Evolutionary conservation across 768 basidiomycete species (phyloP).

Genomic region (Suillus subluteus): DNA sequence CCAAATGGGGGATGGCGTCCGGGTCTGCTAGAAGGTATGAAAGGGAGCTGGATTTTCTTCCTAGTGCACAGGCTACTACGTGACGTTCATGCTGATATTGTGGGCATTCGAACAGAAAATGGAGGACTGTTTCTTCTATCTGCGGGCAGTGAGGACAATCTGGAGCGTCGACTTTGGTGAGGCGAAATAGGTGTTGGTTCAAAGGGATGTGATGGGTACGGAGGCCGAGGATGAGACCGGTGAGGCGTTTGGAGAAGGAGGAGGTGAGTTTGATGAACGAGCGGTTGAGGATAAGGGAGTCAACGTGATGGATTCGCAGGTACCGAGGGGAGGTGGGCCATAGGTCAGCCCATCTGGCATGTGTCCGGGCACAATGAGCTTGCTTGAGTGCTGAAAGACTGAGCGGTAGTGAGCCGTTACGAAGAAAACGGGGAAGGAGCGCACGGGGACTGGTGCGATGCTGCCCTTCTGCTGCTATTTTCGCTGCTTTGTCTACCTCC

Average conservation of each 20-base stretch:
- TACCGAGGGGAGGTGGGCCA: constrained; percentile 9
- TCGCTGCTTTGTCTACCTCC: not conserved
- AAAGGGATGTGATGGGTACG: constrained; percentile 35
- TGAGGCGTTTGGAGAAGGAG: constrained; percentile 16
- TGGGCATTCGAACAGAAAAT: constrained; percentile 29
- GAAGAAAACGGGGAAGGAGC: not conserved
- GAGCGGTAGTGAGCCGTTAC: not conserved
- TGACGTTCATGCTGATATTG: constrained; percentile 13
- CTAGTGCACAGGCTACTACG: not conserved
- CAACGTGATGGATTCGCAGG: not conserved
- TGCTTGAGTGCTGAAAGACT: constrained; percentile 8
- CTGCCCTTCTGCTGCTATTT: not conserved
- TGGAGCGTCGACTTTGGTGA: constrained; percentile 26
- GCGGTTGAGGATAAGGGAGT: not conserved
- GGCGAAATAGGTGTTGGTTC: constrained; percentile 31
- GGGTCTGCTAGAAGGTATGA: constrained; percentile 3
- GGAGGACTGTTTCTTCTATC: not conserved
- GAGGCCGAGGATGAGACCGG: constrained; percentile 35
- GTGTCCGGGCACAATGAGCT: not conserved
- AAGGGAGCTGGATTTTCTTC: no score
- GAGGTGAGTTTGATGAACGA: constrained; percentile 9
- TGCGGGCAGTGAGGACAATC: constrained; percentile 30
- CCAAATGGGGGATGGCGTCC: constrained; percentile 4
- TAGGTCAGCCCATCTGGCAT: not conserved
- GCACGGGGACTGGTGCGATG: not conserved